Evolutionary conservation across 192 early-diverging fungal species (phyloP).

Genomic region (Rhizoclosmatium globosum): DNA sequence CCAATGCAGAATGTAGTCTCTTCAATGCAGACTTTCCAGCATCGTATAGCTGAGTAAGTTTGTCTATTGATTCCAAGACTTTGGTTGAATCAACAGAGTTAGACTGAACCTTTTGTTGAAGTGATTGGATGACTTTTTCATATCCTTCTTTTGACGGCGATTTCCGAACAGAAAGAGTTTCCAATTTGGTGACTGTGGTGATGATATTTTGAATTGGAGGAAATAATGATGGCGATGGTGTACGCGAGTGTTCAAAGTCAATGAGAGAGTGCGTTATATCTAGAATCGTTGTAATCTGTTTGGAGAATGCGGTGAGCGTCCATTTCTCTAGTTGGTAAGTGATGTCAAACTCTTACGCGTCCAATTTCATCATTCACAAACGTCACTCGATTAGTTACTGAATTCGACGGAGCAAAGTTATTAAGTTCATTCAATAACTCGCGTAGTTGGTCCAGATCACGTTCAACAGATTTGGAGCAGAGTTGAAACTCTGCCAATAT

Average conservation of each 20-base stretch:
- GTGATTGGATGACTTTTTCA: not conserved
- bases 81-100: not conserved
- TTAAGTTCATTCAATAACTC: not conserved
- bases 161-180: not conserved
- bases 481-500: not conserved
- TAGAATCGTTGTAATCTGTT: not conserved
- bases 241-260: slow-evolving; percentile 6
- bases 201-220: not conserved
- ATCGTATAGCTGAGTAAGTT: not conserved
- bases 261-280: not conserved
- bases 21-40: not conserved
- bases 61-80: not conserved
- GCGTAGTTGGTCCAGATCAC: not conserved
- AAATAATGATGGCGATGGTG: not conserved
- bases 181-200: not conserved
- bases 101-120: not conserved
- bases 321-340: no score
- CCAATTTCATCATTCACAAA: slow-evolving; percentile 5
- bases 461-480: no score
- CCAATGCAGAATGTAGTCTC: slow-evolving; percentile 8
- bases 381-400: not conserved
- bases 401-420: not conserved
- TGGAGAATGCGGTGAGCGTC: no score
- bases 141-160: slow-evolving; percentile 17
- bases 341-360: not conserved